A percentile compares a stretch with the other conserved stretches of the same genome.
Evolutionary conservation across 148 eudicot genomes (phyloP).

Genomic region (Cornus florida): DNA sequence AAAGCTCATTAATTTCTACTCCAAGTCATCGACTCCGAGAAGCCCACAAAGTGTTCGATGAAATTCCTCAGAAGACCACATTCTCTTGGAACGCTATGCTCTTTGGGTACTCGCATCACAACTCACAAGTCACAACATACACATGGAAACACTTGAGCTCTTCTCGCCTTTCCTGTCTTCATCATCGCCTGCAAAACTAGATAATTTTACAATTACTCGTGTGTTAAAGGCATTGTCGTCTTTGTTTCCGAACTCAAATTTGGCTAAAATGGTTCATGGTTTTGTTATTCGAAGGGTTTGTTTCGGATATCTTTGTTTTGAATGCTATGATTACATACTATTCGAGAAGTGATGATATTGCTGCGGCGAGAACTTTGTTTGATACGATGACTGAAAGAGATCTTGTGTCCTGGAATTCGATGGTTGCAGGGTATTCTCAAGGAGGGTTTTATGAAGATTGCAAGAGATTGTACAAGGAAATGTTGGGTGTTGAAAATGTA

Average conservation of each 20-base stretch:
- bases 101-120: conserved; percentile 36
- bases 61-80: conserved; percentile 51
- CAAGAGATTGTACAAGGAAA: conserved; percentile 38
- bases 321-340: conserved; percentile 59
- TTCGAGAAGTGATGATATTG: conserved; percentile 58
- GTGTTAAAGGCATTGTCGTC: conserved; percentile 54
- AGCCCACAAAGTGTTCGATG: conserved; percentile 63
- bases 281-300: conserved; percentile 44
- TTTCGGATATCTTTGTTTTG: conserved; percentile 50
- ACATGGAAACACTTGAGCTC: conserved; percentile 30
- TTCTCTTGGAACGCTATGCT: conserved; percentile 61
- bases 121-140: neutral
- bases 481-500: conserved; percentile 34
- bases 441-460: conserved; percentile 57
- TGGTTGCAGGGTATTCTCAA: conserved; percentile 63
- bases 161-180: conserved; percentile 28
- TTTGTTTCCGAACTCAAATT: conserved; percentile 25
- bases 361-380: conserved; percentile 48
- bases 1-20: conserved; percentile 54
- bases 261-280: conserved; percentile 46
- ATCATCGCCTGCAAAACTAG: conserved; percentile 23
- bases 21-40: conserved; percentile 25
- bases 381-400: conserved; percentile 49
- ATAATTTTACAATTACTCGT: conserved; percentile 47
- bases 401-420: conserved; percentile 66